phyloP scores from a whole-genome alignment of 1,284 basidiomycete species.

The Moesziomyces globuligerus region DNA sequence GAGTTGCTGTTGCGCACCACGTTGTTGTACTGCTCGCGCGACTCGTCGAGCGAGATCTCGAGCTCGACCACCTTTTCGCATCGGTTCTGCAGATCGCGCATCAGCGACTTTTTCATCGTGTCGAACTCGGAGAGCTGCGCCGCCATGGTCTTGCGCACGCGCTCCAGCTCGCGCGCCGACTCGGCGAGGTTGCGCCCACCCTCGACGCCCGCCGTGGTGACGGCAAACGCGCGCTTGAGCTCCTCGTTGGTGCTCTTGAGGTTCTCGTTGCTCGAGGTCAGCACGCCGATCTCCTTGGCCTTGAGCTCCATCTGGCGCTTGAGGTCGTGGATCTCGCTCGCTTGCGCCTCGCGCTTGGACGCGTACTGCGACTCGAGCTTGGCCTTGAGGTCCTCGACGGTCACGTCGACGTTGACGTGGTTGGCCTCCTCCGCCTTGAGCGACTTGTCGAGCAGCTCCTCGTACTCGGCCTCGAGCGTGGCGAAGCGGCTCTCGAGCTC shows the following conservation, averaged over 20 bases:
- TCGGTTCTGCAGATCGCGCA: conserved; percentile 98
- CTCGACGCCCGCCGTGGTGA: conserved; percentile 94
- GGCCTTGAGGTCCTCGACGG: conserved; percentile 88
- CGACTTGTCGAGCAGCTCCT: conserved; percentile 81
- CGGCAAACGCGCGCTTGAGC: conserved; percentile 85
- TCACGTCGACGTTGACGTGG: conserved; percentile 72
- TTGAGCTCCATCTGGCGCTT: conserved; percentile 90
- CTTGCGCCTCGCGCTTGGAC: conserved; percentile 87
- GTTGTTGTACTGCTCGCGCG: conserved; percentile 98
- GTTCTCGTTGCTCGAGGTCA: conserved; percentile 88
- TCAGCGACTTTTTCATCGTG: conserved; percentile 96
- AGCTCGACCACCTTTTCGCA: conserved; percentile 99
- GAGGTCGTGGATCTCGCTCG: conserved; percentile 86
- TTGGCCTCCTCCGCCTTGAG: conserved; percentile 65
- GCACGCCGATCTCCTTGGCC: conserved; percentile 82
- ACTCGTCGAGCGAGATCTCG: conserved; percentile 98
- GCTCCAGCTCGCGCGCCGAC: conserved; percentile 91
- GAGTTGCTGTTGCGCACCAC: conserved; percentile 97
- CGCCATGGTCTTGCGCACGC: conserved; percentile 95
- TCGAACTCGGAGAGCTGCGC: conserved; percentile 98
- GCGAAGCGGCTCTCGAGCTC: conserved; percentile 86
- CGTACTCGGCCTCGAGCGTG: conserved; percentile 89
- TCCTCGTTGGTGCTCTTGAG: conserved; percentile 97
- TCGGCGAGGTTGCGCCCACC: conserved; percentile 90
- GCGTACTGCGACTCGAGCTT: conserved; percentile 95